Evolutionary conservation across 257 asterid genomes (phyloP), one percentile per base, ranked within the genome.

Genomic region (Penstemon eatonii): DNA sequence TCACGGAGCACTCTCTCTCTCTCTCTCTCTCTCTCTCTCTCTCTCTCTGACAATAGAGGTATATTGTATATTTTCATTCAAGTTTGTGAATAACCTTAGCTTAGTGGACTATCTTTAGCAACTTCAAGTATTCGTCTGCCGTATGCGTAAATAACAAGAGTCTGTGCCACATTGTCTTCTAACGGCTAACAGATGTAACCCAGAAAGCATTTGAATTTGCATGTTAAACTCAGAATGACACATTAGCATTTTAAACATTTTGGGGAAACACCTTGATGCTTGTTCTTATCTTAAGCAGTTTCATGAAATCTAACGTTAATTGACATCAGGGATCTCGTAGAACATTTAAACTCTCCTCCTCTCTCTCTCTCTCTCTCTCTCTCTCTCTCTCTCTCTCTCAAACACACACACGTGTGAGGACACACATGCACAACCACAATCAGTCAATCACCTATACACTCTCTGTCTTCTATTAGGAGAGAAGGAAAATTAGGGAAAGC

Each of bases 131-230:
- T 45, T 33, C 45, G 7, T 60, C 36, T 50, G 61, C 41, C 11
- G 9, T 38, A 15, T 15, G 18, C 18, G 18, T 15, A 15, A 15
- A 15, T 15, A 15, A 15, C 18, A 15, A 15, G 18, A 15, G 18
- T 15, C 18, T 15, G 18, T 15, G 18, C 18, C 18, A 15, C 18
- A 15, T 15, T 15, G 18, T 15, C 51, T 67, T 63, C 51, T 42
- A 47, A 25, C 9, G 41, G 13, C 42, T 12, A 43, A 49, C 46
- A 53, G 50, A 42, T 25, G 7, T 37, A n/a, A 13, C 25, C 60
- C 53, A 13, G 52, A 50, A 49, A 65, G 62, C 59, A 12, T 15
- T 19, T 15, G 45, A 72, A 47, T 12, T 57, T 59, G 57, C 55
- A 50, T 41, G 7, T 69, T 38, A 7, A 45, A 6, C 50, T 15